Base-by-base conservation (phyloP, 495 filamentous ascomycete species). In the Hyaloscypha hepaticicola region DNA sequence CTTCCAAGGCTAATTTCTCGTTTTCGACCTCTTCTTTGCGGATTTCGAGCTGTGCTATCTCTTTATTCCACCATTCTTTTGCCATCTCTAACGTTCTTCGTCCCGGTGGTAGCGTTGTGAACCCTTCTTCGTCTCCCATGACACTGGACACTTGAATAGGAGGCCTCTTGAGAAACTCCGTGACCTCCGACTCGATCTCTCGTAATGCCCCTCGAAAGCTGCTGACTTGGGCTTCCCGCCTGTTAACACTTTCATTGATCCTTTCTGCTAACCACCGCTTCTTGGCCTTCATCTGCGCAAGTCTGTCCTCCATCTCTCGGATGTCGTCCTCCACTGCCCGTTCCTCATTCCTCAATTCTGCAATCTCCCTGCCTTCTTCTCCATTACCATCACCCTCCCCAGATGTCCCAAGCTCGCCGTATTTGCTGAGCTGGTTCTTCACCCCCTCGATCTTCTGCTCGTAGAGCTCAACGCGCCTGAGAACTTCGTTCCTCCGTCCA, bases 11-110 rank as follows among this genome's bases (percentile, higher is more conserved):
- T 7, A 77, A 69, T 26, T 85, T 84, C 72, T 99, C 93, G 50
- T 77, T 77, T 25, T 79, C 67, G 57, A 86, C 85, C 64, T 86
- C 84, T 68, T 78, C 75, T 53, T 82, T 77, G 11, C 93, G 74
- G 0, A 78, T 75, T 14, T 77, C 77, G 26, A 87, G 78, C 24
- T 59, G 49, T 0, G 33, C 19, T 12, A 69, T 24, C 73, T 95
- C 90, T 7, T 77, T 78, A 31, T 81, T 78, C 89, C 90, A 96
- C 73, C 90, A 87, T 51, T 92, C 88, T 64, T 80, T 83, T 0
- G 89, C 91, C 85, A 96, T 90, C 27, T 86, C 85, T 22, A 91
- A 75, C 2, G 91, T 96, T 56, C 92, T 78, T 25, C 90, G 81
- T 70, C 88, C 84, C 0, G 83, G 79, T 6, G 88, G 84, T 45